Base-by-base conservation (phyloP, 768 basidiomycete genomes). In the Boletus tomentosulus region DNA sequence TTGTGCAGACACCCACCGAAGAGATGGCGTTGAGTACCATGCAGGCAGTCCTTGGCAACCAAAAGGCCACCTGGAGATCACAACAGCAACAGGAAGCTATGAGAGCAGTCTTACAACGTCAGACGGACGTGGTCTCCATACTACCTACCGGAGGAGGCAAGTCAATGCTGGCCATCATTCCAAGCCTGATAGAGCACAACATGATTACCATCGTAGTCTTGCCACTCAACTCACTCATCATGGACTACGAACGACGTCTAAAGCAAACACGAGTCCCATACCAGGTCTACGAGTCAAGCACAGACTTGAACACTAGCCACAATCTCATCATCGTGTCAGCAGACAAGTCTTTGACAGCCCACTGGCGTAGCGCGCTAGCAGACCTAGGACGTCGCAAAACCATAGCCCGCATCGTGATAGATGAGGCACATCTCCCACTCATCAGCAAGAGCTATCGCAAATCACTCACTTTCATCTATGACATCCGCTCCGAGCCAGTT, bases 361-460 rank as follows among this genome's bases (percentile, higher is more conserved):
- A 27, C 0, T 73, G 62, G 61, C 16, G 16, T 1, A 13, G 39
- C 2, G 38, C 50, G 1, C 41, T 71, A 3, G 30, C 39, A 0
- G 6, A 49, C 0, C 52, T 65, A 0, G 25, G 47, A 4, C 28
- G 30, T 0, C 3, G 24, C 0, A 54, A 41, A 4, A 19, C 38
- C 0, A 41, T 72, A 0, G 34, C 55, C 0, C 56, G 62, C 0
- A 35, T 51, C 0, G 43, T 71, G 0, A 31, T 71, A 2, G 66
- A 73, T 16, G 66, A 71, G 28, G 61, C 60, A 0, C 64, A 68
- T 19, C 55, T 64, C 1, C 59, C 60, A 0, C 4, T 62, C 3
- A 53, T 50, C 0, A 43, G 55, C 11, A 38, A 47, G 0, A 27
- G 44, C 8, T 71, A 61, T 34, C 58, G 66, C 1, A 27, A 31